Conservation (phyloP, 1,284 basidiomycete species). For the Cryptococcus jaspeensis region DNA sequence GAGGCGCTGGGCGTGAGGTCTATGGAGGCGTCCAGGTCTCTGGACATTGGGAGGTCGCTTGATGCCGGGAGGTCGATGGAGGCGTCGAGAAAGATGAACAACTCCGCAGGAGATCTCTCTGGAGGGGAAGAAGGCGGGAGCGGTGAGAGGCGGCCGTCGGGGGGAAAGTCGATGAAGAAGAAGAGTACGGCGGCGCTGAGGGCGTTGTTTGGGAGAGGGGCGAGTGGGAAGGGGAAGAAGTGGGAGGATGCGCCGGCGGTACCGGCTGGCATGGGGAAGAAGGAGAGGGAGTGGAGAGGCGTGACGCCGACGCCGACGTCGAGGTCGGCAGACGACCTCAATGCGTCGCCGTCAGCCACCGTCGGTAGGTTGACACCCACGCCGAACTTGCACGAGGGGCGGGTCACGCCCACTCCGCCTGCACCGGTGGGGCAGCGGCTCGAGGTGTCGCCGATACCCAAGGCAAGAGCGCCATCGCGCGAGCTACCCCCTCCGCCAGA, state of each 20-base stretch:
- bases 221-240: slow-evolving; percentile 52
- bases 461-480: slow-evolving; percentile 2
- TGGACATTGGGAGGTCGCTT: background rate
- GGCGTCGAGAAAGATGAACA: background rate
- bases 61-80: background rate
- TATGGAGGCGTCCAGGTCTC: background rate
- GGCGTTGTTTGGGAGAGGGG: slow-evolving; percentile 49
- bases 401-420: no score
- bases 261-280: slow-evolving; percentile 3
- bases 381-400: no score
- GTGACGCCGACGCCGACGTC: no score
- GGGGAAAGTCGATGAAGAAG: slow-evolving; percentile 22
- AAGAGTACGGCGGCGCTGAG: slow-evolving; percentile 49
- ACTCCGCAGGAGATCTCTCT: background rate
- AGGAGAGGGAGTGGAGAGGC: no score
- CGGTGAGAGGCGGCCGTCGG: slow-evolving; percentile 27
- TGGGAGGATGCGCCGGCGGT: slow-evolving; percentile 38
- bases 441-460: background rate
- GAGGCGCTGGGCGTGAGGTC: slow-evolving; percentile 24
- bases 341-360: no score
- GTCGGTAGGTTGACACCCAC: no score
- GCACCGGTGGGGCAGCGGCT: no score
- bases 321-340: no score
- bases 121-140: background rate
- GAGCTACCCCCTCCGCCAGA: slow-evolving; percentile 11